These are phyloP conservation scores for Fagopyrum homotropicum DNA, from an alignment of 148 eudicot genomes.

Conservation along the genomic window DNA sequence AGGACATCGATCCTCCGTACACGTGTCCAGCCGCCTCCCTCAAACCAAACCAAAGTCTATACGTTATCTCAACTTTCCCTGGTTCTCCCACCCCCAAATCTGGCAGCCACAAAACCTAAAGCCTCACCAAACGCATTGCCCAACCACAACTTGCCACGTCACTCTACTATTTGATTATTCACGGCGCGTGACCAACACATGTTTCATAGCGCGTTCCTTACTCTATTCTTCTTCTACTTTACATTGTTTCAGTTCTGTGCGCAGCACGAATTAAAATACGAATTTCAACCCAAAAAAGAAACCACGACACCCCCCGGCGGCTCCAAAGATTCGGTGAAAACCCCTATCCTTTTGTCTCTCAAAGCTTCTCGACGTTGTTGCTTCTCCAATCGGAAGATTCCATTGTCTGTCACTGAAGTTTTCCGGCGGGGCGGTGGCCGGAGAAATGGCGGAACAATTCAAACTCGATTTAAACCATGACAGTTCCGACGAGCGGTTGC, in stretches of 20 bases:
- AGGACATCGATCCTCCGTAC: too few species aligned
- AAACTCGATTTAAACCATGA: constrained; percentile 24
- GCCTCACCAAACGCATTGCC: too few species aligned
- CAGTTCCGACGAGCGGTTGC: constrained; percentile 35
- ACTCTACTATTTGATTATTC: neutral
- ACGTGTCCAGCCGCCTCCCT: too few species aligned
- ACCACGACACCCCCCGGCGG: neutral
- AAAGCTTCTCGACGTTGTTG: neutral
- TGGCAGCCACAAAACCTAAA: too few species aligned
- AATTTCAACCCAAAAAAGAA: too few species aligned
- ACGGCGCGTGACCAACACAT: neutral
- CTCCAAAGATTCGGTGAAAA: constrained; percentile 4
- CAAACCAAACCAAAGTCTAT: too few species aligned
- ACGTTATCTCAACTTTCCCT: too few species aligned
- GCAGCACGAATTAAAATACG: too few species aligned
- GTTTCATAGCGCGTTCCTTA: neutral
- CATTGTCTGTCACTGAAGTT: neutral
- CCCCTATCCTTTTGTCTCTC: neutral
- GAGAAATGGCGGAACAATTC: constrained; percentile 23
- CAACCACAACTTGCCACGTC: neutral
- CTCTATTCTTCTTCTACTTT: too few species aligned
- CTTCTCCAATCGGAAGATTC: neutral
- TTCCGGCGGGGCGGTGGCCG: constrained; percentile 24
- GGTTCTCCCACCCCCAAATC: too few species aligned
- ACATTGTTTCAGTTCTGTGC: too few species aligned